These are phyloP conservation scores for Pichia inconspicua DNA, from an alignment of 1,139 yeast species.

Conservation along the genomic window DNA sequence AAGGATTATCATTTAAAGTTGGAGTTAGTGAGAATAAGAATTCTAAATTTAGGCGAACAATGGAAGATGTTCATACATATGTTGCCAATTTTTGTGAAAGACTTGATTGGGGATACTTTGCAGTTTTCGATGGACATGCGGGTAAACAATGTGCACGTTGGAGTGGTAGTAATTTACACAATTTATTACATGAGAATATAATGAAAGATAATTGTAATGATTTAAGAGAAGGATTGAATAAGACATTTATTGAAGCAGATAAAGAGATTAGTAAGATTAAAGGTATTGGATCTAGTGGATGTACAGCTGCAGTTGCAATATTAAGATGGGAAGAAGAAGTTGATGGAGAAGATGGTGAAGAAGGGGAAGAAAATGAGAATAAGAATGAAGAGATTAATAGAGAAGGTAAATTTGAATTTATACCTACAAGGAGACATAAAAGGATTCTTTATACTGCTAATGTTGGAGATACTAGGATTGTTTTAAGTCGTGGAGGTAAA, in stretches of 20 bases:
- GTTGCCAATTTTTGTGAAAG: conserved; percentile 87
- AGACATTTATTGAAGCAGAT: conserved; percentile 69
- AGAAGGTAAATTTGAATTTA: conserved; percentile 34
- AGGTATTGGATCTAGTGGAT: conserved; percentile 65
- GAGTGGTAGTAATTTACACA: conserved; percentile 86
- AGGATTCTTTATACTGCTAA: conserved; percentile 87
- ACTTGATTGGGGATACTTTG: conserved; percentile 93
- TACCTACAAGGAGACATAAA: conserved; percentile 42
- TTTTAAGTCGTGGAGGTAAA: conserved; percentile 62
- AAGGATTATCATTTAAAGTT: conserved; percentile 49
- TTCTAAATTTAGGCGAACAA: conserved; percentile 68
- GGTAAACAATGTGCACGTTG: conserved; percentile 91
- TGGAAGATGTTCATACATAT: conserved; percentile 97
- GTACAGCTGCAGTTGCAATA: conserved; percentile 94
- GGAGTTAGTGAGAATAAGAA: conserved; percentile 91
- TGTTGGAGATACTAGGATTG: conserved; percentile 89
- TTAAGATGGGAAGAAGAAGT: conserved; percentile 71
- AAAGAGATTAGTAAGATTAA: conserved; percentile 48
- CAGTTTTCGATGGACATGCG: conserved; percentile 96
- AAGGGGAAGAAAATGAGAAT: background rate
- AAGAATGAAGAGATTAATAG: conserved; percentile 20
- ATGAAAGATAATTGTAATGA: conserved; percentile 31
- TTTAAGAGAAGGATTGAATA: conserved; percentile 49
- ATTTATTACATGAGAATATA: conserved; percentile 51
- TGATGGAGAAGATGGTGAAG: conserved; percentile 14